These are phyloP conservation scores for Cyberlindnera xylosilytica DNA, from an alignment of 805 yeast species.

Conservation along the genomic window DNA sequence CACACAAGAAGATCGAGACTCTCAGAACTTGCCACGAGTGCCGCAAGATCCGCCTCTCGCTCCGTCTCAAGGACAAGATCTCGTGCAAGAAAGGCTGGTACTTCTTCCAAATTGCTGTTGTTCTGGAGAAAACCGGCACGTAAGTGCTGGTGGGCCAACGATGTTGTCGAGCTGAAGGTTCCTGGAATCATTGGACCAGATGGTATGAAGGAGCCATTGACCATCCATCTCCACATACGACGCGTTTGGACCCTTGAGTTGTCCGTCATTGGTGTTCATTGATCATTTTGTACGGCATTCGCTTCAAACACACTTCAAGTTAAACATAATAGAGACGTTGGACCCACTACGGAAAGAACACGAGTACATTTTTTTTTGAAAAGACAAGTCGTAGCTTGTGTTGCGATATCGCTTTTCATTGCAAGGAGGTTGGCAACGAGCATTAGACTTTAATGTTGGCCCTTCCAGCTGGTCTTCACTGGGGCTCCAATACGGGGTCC, in stretches of 20 bases:
- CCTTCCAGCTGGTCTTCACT: no score
- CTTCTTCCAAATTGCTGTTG: slow-evolving; percentile 63
- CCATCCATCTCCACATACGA: slow-evolving; percentile 76
- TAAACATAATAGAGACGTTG: no score
- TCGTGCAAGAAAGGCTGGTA: slow-evolving; percentile 36
- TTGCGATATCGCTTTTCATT: no score
- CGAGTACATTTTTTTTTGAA: no score
- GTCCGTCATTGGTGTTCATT: slow-evolving; percentile 79
- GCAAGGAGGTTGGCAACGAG: no score
- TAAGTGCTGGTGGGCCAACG: slow-evolving; percentile 96
- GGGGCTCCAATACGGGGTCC: no score
- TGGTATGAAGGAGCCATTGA: slow-evolving; percentile 31
- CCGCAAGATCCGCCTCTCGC: slow-evolving; percentile 52
- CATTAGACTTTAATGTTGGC: no score
- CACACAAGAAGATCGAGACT: slow-evolving; percentile 52
- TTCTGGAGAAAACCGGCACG: slow-evolving; percentile 99
- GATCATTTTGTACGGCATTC: no score
- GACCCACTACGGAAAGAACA: no score
- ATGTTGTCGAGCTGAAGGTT: slow-evolving; percentile 43
- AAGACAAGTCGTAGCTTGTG: no score
- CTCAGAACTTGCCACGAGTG: slow-evolving; percentile 56
- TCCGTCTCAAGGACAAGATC: slow-evolving; percentile 52
- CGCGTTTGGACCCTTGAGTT: slow-evolving; percentile 97
- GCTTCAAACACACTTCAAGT: no score
- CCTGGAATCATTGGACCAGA: slow-evolving; percentile 30